A percentile compares a stretch with the other conserved stretches of the same genome.
Evolutionary conservation across 495 filamentous ascomycete genomes (phyloP).

Genomic region (Cairneyella variabilis): DNA sequence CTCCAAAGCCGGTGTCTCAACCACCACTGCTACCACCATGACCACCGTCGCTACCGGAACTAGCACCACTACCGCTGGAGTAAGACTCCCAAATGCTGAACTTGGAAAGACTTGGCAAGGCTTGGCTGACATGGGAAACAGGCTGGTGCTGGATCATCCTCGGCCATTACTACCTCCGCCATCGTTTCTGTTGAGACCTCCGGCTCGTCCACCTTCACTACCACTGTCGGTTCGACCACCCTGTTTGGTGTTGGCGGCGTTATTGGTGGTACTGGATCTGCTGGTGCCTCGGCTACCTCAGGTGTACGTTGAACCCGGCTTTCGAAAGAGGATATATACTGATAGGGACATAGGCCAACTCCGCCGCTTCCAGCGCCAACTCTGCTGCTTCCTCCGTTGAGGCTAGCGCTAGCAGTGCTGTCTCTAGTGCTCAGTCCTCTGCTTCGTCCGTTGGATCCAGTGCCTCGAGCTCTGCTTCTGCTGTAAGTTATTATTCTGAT

Average conservation of each 20-base stretch:
- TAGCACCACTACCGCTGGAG: conserved; percentile 3
- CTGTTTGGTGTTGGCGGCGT: conserved; percentile 12
- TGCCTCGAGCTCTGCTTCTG: conserved; percentile 1
- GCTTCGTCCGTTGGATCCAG: background rate
- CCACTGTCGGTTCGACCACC: conserved; percentile 20
- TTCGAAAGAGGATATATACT: too few relatives aligned
- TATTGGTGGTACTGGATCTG: background rate
- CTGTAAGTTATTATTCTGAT: background rate
- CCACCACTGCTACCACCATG: conserved; percentile 7
- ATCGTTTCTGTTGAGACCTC: conserved; percentile 16
- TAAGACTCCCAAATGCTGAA: background rate
- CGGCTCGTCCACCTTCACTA: conserved; percentile 15
- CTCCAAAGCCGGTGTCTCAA: conserved; percentile 1
- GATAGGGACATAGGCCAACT: background rate
- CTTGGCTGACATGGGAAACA: background rate
- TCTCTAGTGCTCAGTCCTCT: background rate
- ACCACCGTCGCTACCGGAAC: conserved; percentile 6
- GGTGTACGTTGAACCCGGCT: background rate
- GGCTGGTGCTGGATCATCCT: conserved; percentile 7
- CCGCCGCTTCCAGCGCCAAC: background rate
- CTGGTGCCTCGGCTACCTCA: background rate
- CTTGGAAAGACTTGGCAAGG: background rate
- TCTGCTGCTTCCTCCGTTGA: background rate
- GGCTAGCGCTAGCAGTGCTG: background rate
- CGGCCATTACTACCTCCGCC: conserved; percentile 23